Base-by-base conservation (phyloP, 2,329 filamentous ascomycete genomes). In the Balansia obtecta region DNA sequence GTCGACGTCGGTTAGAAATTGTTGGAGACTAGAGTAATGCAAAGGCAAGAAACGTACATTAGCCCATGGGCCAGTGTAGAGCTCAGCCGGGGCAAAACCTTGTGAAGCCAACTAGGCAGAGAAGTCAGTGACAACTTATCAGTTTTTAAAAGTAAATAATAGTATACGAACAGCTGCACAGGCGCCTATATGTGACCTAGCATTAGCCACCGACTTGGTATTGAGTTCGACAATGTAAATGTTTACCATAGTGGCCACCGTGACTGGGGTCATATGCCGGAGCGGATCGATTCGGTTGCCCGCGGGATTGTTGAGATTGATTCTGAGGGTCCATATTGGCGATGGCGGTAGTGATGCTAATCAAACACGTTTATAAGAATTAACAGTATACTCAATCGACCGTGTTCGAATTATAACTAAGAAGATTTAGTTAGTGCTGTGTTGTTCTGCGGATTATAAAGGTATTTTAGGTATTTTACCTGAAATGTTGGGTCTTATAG, bases 41-140 rank as follows among this genome's bases (percentile, higher is more conserved):
- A 44, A 22, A 30, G 38, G 4, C n/a, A 22, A 30, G 18, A 20
- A 11, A 70, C 80, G 63, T 73, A 93, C 91, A 72, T 98, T 98
- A 60, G 88, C 86, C 90, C 91, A 97, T 54, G 88, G 85, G 15
- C 90, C 90, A 1, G 88, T 91, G 69, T 96, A 97, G 51, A 95
- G 80, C 67, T 96, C 90, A 44, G 88, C 84, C n/a, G 90, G 89
- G 45, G 88, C 88, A 67, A 88, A 93, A 51, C 89, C 89, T 70
- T 88, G 84, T 43, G 84, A 82, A 46, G 90, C 88, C 58, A 96
- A 84, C 86, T 93, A 67, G 22, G 54, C 22, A 22, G 2, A 20
- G 46, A 22, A 9, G 55, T 64, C 62, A 73, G 53, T 39, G 46
- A 33, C 11, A 45, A 41, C 34, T 40, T 34, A 32, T 15, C 16